Percentiles rank a stretch among this genome's conserved stretches.
These are phyloP conservation scores for Wallemia mellicola DNA, from an alignment of 1,284 basidiomycete genomes.

Conservation along the genomic window DNA sequence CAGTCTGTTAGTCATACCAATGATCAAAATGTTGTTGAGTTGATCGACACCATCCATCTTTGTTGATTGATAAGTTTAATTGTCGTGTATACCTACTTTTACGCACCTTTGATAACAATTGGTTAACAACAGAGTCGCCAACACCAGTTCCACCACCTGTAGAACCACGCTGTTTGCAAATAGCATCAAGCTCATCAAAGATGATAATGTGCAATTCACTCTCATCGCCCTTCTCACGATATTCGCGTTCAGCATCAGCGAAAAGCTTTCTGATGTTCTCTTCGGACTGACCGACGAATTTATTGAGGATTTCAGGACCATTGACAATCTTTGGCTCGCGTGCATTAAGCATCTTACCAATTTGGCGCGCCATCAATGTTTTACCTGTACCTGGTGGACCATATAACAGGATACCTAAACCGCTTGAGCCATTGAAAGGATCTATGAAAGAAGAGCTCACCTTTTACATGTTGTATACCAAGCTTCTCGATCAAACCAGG, in stretches of 20 bases:
- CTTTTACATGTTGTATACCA: slow-evolving; percentile 95
- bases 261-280: slow-evolving; percentile 97
- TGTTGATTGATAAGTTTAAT: background rate
- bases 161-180: slow-evolving; percentile 92
- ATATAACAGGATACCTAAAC: slow-evolving; percentile 57
- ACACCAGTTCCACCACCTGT: slow-evolving; percentile 59
- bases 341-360: slow-evolving; percentile 97
- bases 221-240: slow-evolving; percentile 95
- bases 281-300: slow-evolving; percentile 92
- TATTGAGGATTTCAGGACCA: slow-evolving; percentile 89
- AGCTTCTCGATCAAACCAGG: slow-evolving; percentile 88
- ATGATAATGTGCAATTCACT: slow-evolving; percentile 97
- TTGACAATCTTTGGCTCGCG: slow-evolving; percentile 96
- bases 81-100: too few species aligned
- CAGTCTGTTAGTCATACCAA: slow-evolving; percentile 94
- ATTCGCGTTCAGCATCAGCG: slow-evolving; percentile 92
- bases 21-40: slow-evolving; percentile 96
- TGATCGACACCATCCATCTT: slow-evolving; percentile 99
- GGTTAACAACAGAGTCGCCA: slow-evolving; percentile 94
- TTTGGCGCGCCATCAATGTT: slow-evolving; percentile 91
- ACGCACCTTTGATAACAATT: slow-evolving; percentile 70
- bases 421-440: background rate
- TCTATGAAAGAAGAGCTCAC: slow-evolving; percentile 17
- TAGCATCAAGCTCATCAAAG: slow-evolving; percentile 94
- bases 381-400: slow-evolving; percentile 97